phyloP scores from a whole-genome alignment of 345 rosid species.

The Dovyalis caffra region DNA sequence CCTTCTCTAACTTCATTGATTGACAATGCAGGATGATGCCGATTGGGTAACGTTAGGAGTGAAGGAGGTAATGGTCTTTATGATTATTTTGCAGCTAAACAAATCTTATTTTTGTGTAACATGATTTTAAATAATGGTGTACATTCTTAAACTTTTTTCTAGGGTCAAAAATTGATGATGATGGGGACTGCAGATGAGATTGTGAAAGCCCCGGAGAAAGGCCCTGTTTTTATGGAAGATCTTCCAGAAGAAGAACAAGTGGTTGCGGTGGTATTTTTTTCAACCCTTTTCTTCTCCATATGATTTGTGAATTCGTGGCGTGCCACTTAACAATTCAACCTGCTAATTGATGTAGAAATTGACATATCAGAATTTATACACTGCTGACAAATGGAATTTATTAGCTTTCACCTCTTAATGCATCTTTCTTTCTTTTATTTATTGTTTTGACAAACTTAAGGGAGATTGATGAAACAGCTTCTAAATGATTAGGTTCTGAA shows the following conservation, averaged over 20 bases:
- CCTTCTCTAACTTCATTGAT: not conserved
- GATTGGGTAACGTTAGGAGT: constrained; percentile 87
- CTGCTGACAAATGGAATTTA: not conserved
- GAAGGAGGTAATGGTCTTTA: constrained; percentile 52
- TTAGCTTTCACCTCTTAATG: not conserved
- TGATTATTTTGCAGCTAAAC: not conserved
- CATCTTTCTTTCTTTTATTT: not conserved
- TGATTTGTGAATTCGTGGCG: not conserved
- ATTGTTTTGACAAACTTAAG: not conserved
- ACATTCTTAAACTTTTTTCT: not conserved
- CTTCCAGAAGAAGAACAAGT: constrained; percentile 95
- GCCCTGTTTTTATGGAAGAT: constrained; percentile 90
- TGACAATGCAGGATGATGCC: constrained; percentile 70
- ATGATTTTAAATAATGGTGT: constrained; percentile 1
- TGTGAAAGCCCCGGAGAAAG: constrained; percentile 93
- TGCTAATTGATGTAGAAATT: not conserved
- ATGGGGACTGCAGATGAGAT: constrained; percentile 98
- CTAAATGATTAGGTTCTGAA: not conserved
- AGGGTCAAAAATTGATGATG: constrained; percentile 99
- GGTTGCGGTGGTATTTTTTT: constrained; percentile 51
- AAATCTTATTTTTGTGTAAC: not conserved
- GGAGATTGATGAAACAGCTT: not conserved
- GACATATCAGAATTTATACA: not conserved
- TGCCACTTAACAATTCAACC: not conserved
- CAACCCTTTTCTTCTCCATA: not conserved